Base-by-base conservation (phyloP, 1,284 basidiomycete genomes). In the Trichosporon coremiiforme region DNA sequence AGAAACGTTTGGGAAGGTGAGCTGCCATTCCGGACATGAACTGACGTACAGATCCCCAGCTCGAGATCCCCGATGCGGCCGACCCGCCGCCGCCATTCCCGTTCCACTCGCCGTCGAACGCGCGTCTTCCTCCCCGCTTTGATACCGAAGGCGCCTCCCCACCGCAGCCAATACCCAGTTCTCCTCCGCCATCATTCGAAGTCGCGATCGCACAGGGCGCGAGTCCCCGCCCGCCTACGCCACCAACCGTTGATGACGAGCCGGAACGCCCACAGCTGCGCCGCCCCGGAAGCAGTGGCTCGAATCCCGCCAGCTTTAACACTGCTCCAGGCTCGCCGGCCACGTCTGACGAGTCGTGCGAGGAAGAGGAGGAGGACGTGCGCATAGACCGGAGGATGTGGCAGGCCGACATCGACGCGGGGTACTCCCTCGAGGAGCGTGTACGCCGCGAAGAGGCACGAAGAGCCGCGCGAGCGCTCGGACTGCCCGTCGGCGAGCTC, bases 1-100 rank as follows among this genome's bases (percentile, higher is more conserved):
- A 65, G 74, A 13, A 82, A 81, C 64, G 76, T 82, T 3, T 82
- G 81, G 81, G 81, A 82, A 66, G 79, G 81, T 80, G 64, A 67
- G 79, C 25, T 12, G 10, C 4, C 1, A 29, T 33, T n/a, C n/a
- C n/a, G n/a, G 17, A 22, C 38, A 22, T n/a, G 6, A 22, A 45
- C 66, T 63, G 53, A 67, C 41, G 45, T 10, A n/a, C 60, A 33
- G 13, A 47, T 22, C n/a, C 33, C 22, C 17, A 35, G 20, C 38
- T 65, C 65, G 47, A 65, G 25, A 65, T 82, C n/a, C n/a, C n/a
- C n/a, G n/a, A n/a, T n/a, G 79, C 81, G 57, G 72, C 69, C 4
- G 80, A 82, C 65, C 75, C 81, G 10, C 79, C 79, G 5, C 81
- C 81, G 50, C 77, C 80, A 9, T 82, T 82, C 67, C 77, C 79